Percentiles rank a stretch among this genome's conserved stretches.
Conservation (phyloP, 192 early-diverging fungal genomes). For the Mortierella claussenii region DNA sequence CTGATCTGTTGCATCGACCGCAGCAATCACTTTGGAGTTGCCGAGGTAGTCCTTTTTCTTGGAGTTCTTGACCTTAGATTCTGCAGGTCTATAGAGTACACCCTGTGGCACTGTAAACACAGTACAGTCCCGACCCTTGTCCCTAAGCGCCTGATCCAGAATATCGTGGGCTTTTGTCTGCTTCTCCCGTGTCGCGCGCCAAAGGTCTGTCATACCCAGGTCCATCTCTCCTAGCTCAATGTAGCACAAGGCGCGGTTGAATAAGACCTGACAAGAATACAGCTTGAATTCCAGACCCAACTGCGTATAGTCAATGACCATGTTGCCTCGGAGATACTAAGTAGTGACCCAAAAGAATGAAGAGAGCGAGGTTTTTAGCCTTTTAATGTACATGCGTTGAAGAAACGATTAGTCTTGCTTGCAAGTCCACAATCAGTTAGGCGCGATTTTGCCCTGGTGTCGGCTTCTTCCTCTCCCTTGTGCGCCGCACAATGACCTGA, state of each 20-base stretch:
- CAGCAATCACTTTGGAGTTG: constrained; percentile 87
- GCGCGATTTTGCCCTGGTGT: too few species aligned
- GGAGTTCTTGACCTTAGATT: constrained; percentile 85
- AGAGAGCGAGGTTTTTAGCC: constrained; percentile 1
- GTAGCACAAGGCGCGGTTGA: constrained; percentile 92
- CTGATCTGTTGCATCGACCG: constrained; percentile 66
- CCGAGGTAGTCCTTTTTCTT: constrained; percentile 84
- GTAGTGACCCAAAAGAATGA: not conserved
- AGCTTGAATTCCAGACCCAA: constrained; percentile 92
- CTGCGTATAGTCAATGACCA: constrained; percentile 95
- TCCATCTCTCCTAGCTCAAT: constrained; percentile 80
- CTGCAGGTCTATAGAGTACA: constrained; percentile 85
- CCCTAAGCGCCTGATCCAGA: constrained; percentile 72
- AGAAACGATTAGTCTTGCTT: too few species aligned
- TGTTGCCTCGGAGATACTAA: constrained; percentile 81
- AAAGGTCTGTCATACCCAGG: constrained; percentile 77
- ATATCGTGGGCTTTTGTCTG: constrained; percentile 78
- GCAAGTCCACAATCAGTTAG: too few species aligned
- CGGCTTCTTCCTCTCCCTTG: too few species aligned
- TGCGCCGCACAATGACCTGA: too few species aligned
- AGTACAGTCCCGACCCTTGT: constrained; percentile 70
- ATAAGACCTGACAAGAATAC: constrained; percentile 90
- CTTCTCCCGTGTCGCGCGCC: constrained; percentile 67
- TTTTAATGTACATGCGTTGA: too few species aligned
- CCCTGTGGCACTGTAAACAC: constrained; percentile 84